phyloP scores from a whole-genome alignment of 495 filamentous ascomycete species.

The Daldinia grandis region DNA sequence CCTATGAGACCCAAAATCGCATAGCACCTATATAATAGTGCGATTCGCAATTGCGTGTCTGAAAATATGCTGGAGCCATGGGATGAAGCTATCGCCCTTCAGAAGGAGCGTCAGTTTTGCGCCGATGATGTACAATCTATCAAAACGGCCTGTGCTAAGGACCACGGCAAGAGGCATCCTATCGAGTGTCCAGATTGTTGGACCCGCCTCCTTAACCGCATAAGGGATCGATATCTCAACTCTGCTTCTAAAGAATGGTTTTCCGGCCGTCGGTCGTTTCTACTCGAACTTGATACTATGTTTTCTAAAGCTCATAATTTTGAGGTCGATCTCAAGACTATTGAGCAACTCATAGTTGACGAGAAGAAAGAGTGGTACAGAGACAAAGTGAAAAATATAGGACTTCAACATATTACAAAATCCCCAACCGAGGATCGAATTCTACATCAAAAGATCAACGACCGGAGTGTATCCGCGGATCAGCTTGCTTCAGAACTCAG shows the following conservation, averaged over 20 bases:
- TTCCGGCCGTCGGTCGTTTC: conserved; percentile 48
- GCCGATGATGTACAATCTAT: conserved; percentile 39
- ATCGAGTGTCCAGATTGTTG: conserved; percentile 53
- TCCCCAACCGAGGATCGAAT: conserved; percentile 37
- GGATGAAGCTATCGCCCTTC: conserved; percentile 47
- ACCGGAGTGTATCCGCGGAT: conserved; percentile 36
- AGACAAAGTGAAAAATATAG: conserved; percentile 46
- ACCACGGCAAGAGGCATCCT: conserved; percentile 45
- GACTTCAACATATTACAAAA: conserved; percentile 42
- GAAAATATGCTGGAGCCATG: conserved; percentile 45
- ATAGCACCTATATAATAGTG: neutral
- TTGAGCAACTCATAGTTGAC: conserved; percentile 53
- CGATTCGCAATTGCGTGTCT: neutral
- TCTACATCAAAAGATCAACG: conserved; percentile 41
- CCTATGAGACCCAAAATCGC: neutral
- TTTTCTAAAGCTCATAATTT: conserved; percentile 50
- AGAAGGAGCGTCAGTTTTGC: conserved; percentile 42
- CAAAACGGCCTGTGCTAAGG: conserved; percentile 39
- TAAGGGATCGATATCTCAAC: conserved; percentile 50
- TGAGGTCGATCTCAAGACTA: conserved; percentile 46
- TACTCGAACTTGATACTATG: conserved; percentile 51
- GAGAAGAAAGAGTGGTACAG: conserved; percentile 56
- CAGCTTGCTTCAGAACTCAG: conserved; percentile 44
- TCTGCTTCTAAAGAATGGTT: conserved; percentile 54
- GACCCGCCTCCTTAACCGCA: conserved; percentile 47